A percentile compares a stretch with the other conserved stretches of the same genome.
Evolutionary conservation across 1,139 yeast genomes (phyloP).

Genomic region (Kodamaea suecica): DNA sequence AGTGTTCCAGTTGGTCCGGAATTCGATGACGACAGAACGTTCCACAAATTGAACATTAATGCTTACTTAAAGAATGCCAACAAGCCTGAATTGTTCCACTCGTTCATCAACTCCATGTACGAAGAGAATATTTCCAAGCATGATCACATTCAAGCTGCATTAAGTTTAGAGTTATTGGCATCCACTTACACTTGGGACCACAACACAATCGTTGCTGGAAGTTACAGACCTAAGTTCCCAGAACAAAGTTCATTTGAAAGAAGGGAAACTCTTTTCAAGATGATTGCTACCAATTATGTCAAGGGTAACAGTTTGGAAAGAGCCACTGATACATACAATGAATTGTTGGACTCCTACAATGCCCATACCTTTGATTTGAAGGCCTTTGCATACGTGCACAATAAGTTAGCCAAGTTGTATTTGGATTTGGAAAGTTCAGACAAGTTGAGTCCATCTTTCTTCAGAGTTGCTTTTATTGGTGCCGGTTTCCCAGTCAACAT

Average conservation of each 20-base stretch:
- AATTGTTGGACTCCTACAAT: conserved; percentile 72
- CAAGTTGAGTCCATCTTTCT: conserved; percentile 72
- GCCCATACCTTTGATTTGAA: conserved; percentile 70
- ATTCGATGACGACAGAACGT: conserved; percentile 82
- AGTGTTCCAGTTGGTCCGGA: conserved; percentile 80
- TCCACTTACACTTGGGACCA: conserved; percentile 77
- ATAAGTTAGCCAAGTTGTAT: conserved; percentile 65
- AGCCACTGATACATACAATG: conserved; percentile 54
- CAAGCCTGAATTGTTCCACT: conserved; percentile 76
- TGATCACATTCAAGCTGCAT: conserved; percentile 79
- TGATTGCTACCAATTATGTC: conserved; percentile 69
- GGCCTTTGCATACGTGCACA: conserved; percentile 73
- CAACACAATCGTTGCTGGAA: conserved; percentile 52
- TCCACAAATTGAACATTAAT: conserved; percentile 73
- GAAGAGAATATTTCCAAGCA: conserved; percentile 58
- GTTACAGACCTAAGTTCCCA: conserved; percentile 69
- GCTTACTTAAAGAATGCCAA: conserved; percentile 76
- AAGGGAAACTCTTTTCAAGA: conserved; percentile 67
- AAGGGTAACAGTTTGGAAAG: conserved; percentile 51
- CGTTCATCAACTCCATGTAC: conserved; percentile 73
- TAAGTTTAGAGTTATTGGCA: conserved; percentile 74
- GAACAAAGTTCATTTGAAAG: conserved; percentile 78
- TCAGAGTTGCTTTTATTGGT: conserved; percentile 79
- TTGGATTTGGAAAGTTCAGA: conserved; percentile 67
- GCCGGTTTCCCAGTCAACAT: conserved; percentile 78